Conservation (phyloP, 2,329 filamentous ascomycete species). For the Cadophora sp. region DNA sequence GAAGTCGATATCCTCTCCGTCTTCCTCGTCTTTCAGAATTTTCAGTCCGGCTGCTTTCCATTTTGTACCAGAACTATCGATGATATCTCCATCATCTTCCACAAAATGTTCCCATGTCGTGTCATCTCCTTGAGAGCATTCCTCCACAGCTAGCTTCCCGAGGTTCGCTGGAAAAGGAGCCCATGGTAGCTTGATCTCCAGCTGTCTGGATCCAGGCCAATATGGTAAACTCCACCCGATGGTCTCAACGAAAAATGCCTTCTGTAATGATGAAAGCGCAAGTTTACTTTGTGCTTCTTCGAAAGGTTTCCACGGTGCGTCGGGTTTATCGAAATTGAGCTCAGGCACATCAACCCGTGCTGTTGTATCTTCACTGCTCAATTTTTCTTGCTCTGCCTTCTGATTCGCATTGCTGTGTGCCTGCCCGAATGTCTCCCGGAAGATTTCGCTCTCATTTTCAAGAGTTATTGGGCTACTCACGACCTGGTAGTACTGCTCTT, state of each 20-base stretch:
- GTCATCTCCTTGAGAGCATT: constrained; percentile 51
- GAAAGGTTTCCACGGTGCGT: constrained; percentile 54
- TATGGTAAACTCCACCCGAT: constrained; percentile 41
- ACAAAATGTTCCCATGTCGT: constrained; percentile 48
- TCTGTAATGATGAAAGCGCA: constrained; percentile 44
- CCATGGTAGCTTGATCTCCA: constrained; percentile 54
- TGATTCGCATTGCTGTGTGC: constrained; percentile 33
- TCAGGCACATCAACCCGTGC: constrained; percentile 55
- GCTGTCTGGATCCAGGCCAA: constrained; percentile 51
- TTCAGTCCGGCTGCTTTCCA: constrained; percentile 58
- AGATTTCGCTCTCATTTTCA: constrained; percentile 31
- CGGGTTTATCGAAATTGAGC: constrained; percentile 51
- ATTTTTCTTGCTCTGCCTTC: constrained; percentile 42
- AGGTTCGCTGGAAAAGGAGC: constrained; percentile 50
- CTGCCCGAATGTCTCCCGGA: constrained; percentile 40
- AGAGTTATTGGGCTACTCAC: constrained; percentile 15
- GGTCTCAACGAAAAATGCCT: constrained; percentile 38
- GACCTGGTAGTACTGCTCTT: constrained; percentile 34
- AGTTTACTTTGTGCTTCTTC: constrained; percentile 24
- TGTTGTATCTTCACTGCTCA: constrained; percentile 47
- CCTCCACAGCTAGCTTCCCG: constrained; percentile 47
- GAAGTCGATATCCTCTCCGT: constrained; percentile 47
- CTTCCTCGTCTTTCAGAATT: constrained; percentile 50
- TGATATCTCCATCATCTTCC: constrained; percentile 38
- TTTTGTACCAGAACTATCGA: constrained; percentile 50